Evolutionary conservation across 768 basidiomycete genomes (phyloP), one percentile per base, ranked within the genome.

Genomic region (Tulasnella sp.): DNA sequence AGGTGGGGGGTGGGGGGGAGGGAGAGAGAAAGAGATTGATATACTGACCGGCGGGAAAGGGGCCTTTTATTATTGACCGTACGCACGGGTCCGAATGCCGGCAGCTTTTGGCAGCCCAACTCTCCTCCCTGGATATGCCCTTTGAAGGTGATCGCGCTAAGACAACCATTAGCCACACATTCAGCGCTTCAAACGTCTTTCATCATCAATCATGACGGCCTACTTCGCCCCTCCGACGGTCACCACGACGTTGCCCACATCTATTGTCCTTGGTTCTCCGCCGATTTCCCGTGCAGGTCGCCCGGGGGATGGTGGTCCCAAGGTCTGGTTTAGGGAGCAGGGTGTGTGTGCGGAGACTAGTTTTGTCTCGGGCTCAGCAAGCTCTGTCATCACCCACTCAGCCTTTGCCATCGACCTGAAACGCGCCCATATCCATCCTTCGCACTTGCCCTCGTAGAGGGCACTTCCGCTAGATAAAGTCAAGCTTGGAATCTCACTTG

Each of bases 1-100:
- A 38, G n/a, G 21, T n/a, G 36, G 5, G 36, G 14, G 18, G 62
- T 12, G 71, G 68, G 56, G 75, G 24, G 19, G 14, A 38, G 19
- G 38, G 38, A 39, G 38, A n/a, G 31, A n/a, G n/a, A n/a, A n/a
- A 76, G 34, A 24, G 27, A 39, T 40, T 74, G 38, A 10, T 21
- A 40, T 74, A 40, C 38, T 74, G 38, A 74, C 72, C 44, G 72
- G 72, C 44, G 44, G 72, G 72, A 39, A 74, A 46, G 72, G 72
- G 62, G 62, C 62, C 62, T 68, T 68, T 68, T 68, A 68, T 68
- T 68, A 68, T 68, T 27, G 27, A 27, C 62, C 62, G 62, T 34
- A n/a, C 7, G 14, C 24, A 68, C 62, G 62, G 62, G n/a, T 68
- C 62, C 62, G 31, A 14, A 68, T 68, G 62, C 62, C 62, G 62